Evolutionary conservation across 352 stramenopile genomes (phyloP), one percentile per base, ranked within the genome.

Genomic region (Globisporangium recalcitrans): DNA sequence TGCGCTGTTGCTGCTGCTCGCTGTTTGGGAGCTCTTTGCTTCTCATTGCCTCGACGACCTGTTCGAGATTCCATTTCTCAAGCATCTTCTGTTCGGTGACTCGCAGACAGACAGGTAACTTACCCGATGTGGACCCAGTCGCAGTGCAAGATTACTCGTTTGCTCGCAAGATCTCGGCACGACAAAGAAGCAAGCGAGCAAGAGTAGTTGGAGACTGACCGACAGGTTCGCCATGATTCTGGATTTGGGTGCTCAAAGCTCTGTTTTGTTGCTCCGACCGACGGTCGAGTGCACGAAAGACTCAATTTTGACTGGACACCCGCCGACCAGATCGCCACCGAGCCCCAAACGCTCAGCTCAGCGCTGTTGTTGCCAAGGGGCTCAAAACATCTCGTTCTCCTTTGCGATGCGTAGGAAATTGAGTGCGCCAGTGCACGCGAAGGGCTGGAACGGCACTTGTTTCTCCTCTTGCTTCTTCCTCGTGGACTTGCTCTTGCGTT

Each of bases 341-440:
- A n/a, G n/a, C n/a, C n/a, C n/a, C n/a, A n/a, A n/a, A n/a, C n/a
- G n/a, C n/a, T n/a, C n/a, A 42, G 16, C 14, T 22, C 48, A 53
- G 13, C 13, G 9, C 6, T 24, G 27, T 49, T 19, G 46, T 13
- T 58, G 11, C 31, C 16, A 4, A 22, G 19, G 29, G 11, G 22
- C 44, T 86, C 69, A 88, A 71, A 89, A 88, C 54, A 82, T 69
- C 75, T 90, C 80, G 44, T 88, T 87, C 52, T 90, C 82, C 63
- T 93, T 93, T 7, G 82, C 81, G 48, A 75, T 65, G 19, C 78
- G 78, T 31, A 93, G 72, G 29, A 88, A 49, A 11, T 67, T 65
- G 48, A 93, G 65, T 3, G 82, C 84, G 21, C 78, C 71, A 11
- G 81, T 90, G 51, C 82, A 88, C 0, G 84, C 84, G 65, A 84